Evolutionary conservation across 2,329 filamentous ascomycete genomes (phyloP).

Genomic region (Colletotrichum sp.): DNA sequence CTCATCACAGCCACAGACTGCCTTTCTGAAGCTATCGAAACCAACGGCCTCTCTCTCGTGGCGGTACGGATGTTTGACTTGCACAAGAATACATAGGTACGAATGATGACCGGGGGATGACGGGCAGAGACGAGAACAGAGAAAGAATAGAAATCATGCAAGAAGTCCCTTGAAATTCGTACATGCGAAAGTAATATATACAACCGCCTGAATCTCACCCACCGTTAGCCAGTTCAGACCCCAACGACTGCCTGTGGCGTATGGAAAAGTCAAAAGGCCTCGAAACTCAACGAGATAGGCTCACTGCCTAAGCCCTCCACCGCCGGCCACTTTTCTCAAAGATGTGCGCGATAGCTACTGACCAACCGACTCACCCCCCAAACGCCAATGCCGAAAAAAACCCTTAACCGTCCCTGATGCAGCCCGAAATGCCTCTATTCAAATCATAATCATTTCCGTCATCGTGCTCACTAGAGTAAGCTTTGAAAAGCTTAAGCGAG

Average conservation of each 20-base stretch:
- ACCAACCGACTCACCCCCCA: neutral
- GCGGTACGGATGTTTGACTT: neutral
- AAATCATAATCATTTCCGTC: neutral
- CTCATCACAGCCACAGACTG: rapidly evolving
- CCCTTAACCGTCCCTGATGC: neutral
- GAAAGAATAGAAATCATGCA: neutral
- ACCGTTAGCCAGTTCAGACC: neutral
- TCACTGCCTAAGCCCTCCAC: neutral
- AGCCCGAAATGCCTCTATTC: neutral
- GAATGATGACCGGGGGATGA: neutral
- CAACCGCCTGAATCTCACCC: neutral
- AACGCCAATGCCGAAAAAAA: neutral
- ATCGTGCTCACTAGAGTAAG: neutral
- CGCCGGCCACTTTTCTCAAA: neutral
- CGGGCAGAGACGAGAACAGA: neutral
- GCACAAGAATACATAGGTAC: neutral
- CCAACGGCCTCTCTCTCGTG: neutral
- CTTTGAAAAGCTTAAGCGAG: constrained; percentile 58
- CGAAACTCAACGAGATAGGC: neutral
- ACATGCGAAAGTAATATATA: neutral
- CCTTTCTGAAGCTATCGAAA: neutral
- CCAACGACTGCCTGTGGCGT: neutral
- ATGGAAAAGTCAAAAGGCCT: neutral
- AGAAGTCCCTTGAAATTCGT: neutral
- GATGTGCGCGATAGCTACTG: neutral